Evolutionary conservation across 2,329 filamentous ascomycete species (phyloP).

Genomic region (Septoria linicola): DNA sequence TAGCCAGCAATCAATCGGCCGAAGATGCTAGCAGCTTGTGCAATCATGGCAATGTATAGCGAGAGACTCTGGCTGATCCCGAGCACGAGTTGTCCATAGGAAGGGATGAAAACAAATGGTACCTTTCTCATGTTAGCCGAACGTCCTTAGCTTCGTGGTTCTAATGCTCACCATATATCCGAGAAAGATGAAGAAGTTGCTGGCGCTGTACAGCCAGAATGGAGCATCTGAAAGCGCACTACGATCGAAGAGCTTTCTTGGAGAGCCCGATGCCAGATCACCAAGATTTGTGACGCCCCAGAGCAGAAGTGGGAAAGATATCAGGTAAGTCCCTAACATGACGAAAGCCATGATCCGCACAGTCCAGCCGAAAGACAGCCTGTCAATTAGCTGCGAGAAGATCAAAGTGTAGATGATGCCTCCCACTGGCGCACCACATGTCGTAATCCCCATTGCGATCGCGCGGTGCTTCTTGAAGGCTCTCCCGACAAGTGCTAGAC

Average conservation of each 20-base stretch:
- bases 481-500: constrained; percentile 39
- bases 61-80: constrained; percentile 50
- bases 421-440: constrained; percentile 61
- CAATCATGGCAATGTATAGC: constrained; percentile 56
- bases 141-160: neutral
- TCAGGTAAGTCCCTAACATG: constrained; percentile 47
- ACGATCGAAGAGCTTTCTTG: constrained; percentile 41
- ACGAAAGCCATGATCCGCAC: constrained; percentile 61
- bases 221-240: constrained; percentile 42
- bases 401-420: constrained; percentile 59
- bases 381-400: constrained; percentile 54
- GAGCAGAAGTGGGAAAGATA: constrained; percentile 40
- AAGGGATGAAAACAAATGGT: constrained; percentile 46
- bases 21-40: constrained; percentile 57
- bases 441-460: constrained; percentile 60
- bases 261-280: constrained; percentile 29
- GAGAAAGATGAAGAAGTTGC: constrained; percentile 36
- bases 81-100: constrained; percentile 38
- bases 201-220: constrained; percentile 40
- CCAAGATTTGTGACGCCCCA: constrained; percentile 37
- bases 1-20: constrained; percentile 53
- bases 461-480: constrained; percentile 62
- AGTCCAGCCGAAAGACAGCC: constrained; percentile 63
- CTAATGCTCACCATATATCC: constrained; percentile 8
- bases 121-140: constrained; percentile 13